These are phyloP conservation scores for Monosporascus sp. DNA, from an alignment of 2,329 filamentous ascomycete species.

Conservation along the genomic window DNA sequence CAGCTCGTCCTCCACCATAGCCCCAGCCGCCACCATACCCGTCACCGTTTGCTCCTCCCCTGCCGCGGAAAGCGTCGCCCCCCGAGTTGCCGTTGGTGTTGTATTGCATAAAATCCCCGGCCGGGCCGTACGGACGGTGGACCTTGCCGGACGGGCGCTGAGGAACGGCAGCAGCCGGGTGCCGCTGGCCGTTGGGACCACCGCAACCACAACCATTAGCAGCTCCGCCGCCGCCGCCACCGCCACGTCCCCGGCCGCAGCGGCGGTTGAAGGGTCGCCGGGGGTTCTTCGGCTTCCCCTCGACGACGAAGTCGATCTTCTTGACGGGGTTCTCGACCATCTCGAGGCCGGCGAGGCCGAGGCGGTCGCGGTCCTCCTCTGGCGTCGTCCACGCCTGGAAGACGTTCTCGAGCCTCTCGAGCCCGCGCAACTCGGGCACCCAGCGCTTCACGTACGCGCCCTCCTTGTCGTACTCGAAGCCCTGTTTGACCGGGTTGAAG, in stretches of 20 bases:
- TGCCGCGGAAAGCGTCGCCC: not conserved
- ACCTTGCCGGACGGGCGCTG: not conserved
- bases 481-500: constrained; percentile 80
- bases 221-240: constrained; percentile 8
- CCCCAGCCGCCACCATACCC: not conserved
- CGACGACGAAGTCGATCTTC: constrained; percentile 58
- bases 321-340: constrained; percentile 65
- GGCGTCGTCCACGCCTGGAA: constrained; percentile 67
- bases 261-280: constrained; percentile 28
- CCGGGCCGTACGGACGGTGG: not conserved
- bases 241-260: constrained; percentile 21
- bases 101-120: not conserved
- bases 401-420: constrained; percentile 50
- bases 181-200: not conserved
- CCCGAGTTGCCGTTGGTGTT: not conserved
- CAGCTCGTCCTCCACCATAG: not conserved
- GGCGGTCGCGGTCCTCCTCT: constrained; percentile 48
- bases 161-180: not conserved
- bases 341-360: constrained; percentile 51
- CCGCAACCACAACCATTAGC: not conserved
- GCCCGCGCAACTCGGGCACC: constrained; percentile 59
- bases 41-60: not conserved
- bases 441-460: constrained; percentile 68
- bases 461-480: constrained; percentile 66
- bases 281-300: constrained; percentile 37